Evolutionary conservation across 225 moss, liverwort and hornwort species (phyloP), one percentile per base, ranked within the genome.

Genomic region (Ulota crispa): DNA sequence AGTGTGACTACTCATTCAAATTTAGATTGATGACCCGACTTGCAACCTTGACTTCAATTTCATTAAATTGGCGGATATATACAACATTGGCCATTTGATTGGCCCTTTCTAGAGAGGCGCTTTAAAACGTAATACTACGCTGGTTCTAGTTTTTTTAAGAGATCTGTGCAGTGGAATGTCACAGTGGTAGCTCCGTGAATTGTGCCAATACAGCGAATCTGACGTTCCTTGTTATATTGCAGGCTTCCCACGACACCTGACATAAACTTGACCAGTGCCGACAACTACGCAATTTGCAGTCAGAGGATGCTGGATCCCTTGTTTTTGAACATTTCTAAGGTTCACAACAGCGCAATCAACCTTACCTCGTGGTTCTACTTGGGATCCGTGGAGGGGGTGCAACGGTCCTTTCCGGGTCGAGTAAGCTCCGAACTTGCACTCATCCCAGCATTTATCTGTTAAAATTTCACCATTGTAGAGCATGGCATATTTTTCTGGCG

Each of bases 331-430:
- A 81, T 90, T 56, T 87, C 89, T 26, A 53, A 24, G 14, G 39
- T 61, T 45, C 81, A 85, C 64, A 85, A 90, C 76, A 76, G 0
- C 28, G 80, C 82, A 8, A 76, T 87, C 77, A 90, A 90, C 70
- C 78, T 90, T 39, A 88, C 90, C 19, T 79, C 86, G 1, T 88
- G 88, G 90, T 67, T 81, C 53, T 90, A 86, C 68, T 60, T 90
- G 27, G 87, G 83, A 42, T 87, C 87, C 21, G 87, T 83, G 81
- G 87, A 87, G 47, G 89, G 89, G 23, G 89, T 90, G 69, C 83
- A 90, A n/a, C 87, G 85, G 27, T 85, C 87, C 70, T 90, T 90
- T 76, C 87, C 85, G 42, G 89, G 89, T 68, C 85, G 85, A 36
- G 87, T 90, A 87, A 87, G 85, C 45, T 78, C 63, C 9, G 10